A percentile compares a stretch with the other conserved stretches of the same genome.
Conservation (phyloP, 768 basidiomycete species). For the Suillus hirtellus region DNA sequence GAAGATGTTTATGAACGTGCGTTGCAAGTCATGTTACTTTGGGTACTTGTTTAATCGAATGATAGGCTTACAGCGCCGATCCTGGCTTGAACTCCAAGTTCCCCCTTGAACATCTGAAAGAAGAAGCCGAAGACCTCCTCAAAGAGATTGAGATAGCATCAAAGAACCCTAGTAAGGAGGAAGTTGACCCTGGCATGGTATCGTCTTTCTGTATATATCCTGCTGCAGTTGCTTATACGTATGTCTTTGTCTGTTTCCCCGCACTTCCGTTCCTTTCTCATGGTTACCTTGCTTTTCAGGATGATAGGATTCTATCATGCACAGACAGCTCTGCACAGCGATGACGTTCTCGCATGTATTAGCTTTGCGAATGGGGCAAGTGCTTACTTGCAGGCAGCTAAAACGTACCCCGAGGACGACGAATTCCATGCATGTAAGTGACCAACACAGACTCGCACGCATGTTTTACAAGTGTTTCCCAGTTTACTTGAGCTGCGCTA, state of each 20-base stretch:
- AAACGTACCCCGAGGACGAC: conserved; percentile 19
- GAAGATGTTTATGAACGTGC: conserved; percentile 1
- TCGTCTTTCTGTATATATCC: conserved; percentile 21
- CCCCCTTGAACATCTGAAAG: conserved; percentile 16
- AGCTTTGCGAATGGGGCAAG: conserved; percentile 4
- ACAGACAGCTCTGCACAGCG: neutral
- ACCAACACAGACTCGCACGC: neutral
- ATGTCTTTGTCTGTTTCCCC: neutral
- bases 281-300: neutral
- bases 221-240: conserved; percentile 18
- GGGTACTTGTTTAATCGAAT: neutral
- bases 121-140: conserved; percentile 23
- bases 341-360: neutral
- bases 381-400: conserved; percentile 18
- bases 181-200: conserved; percentile 13
- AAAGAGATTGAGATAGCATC: conserved; percentile 8
- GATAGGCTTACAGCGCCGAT: conserved; percentile 1
- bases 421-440: conserved; percentile 18
- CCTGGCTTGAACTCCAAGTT: conserved; percentile 13
- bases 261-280: neutral
- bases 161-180: neutral
- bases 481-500: conserved; percentile 4
- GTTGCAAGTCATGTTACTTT: neutral
- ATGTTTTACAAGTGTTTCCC: neutral
- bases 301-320: conserved; percentile 11